Percentiles rank a stretch among this genome's conserved stretches.
Conservation (phyloP, 2,329 filamentous ascomycete genomes). For the Apiospora hydei region DNA sequence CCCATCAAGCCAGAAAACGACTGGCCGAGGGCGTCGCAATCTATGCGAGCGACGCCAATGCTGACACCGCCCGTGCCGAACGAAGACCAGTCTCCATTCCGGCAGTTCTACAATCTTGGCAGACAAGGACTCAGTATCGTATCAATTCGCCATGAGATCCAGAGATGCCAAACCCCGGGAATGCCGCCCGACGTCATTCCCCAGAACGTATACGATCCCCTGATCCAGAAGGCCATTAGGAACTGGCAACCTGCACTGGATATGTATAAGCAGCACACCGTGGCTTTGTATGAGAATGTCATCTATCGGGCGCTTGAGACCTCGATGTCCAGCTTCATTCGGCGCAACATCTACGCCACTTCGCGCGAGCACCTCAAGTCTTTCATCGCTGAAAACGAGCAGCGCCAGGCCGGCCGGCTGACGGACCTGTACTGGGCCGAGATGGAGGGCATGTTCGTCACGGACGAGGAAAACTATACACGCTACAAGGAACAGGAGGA, state of each 20-base stretch:
- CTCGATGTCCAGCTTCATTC: slow-evolving; percentile 55
- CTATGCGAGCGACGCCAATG: not conserved
- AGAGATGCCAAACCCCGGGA: slow-evolving; percentile 61
- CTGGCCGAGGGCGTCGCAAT: not conserved
- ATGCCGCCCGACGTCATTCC: slow-evolving; percentile 63
- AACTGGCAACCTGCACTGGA: slow-evolving; percentile 65
- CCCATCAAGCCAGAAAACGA: slow-evolving; percentile 13
- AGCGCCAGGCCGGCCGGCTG: slow-evolving; percentile 48
- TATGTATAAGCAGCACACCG: slow-evolving; percentile 55
- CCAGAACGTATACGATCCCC: slow-evolving; percentile 64
- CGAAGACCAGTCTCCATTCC: slow-evolving; percentile 43
- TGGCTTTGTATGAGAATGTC: slow-evolving; percentile 54
- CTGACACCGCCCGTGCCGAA: not conserved
- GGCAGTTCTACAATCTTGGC: slow-evolving; percentile 47
- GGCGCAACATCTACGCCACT: slow-evolving; percentile 58
- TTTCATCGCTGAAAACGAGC: slow-evolving; percentile 52
- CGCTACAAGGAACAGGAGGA: slow-evolving; percentile 55
- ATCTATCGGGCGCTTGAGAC: slow-evolving; percentile 55
- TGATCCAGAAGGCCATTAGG: slow-evolving; percentile 63
- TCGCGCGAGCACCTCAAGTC: slow-evolving; percentile 50
- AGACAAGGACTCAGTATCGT: slow-evolving; percentile 54
- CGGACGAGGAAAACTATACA: slow-evolving; percentile 57
- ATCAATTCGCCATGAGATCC: slow-evolving; percentile 62
- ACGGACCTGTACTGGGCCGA: slow-evolving; percentile 60
- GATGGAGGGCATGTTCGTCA: slow-evolving; percentile 62